Evolutionary conservation across 2,329 filamentous ascomycete genomes (phyloP).

Genomic region (Cladosporium sp.): DNA sequence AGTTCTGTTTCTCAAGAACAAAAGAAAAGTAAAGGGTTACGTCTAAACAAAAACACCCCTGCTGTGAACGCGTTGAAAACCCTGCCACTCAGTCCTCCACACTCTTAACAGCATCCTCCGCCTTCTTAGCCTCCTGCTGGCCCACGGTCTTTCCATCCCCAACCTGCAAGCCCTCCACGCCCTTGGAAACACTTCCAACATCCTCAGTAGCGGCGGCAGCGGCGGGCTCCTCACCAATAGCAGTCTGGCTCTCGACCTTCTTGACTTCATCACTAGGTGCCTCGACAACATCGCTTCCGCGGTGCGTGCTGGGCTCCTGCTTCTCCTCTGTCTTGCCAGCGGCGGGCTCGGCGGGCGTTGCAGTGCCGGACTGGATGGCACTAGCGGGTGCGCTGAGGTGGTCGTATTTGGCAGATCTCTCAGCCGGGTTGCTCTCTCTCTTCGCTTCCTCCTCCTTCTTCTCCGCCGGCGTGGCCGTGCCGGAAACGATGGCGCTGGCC

Average conservation of each 20-base stretch:
- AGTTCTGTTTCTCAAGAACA: too few species aligned
- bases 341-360: constrained; percentile 2
- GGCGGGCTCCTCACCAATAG: constrained; percentile 3
- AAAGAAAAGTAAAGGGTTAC: too few species aligned
- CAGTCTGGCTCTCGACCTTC: constrained; percentile 26
- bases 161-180: constrained; percentile 17
- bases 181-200: constrained; percentile 14
- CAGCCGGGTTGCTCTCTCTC: constrained; percentile 4
- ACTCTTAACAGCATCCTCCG: constrained; percentile 31
- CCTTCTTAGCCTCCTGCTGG: constrained; percentile 25
- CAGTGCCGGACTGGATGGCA: constrained; percentile 7
- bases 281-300: constrained; percentile 21
- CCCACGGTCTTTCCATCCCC: constrained; percentile 15
- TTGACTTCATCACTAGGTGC: constrained; percentile 30
- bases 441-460: constrained; percentile 18
- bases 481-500: constrained; percentile 25
- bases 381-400: constrained; percentile 15
- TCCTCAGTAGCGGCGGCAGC: constrained; percentile 24
- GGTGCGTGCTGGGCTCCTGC: constrained; percentile 21
- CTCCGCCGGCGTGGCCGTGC: constrained; percentile 30
- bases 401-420: neutral
- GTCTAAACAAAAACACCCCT: too few species aligned
- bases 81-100: constrained; percentile 38
- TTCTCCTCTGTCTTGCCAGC: neutral
- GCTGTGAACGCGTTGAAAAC: too few species aligned